phyloP scores from a whole-genome alignment of 441 rosid species.

The Pelargonium exstipulatum region DNA sequence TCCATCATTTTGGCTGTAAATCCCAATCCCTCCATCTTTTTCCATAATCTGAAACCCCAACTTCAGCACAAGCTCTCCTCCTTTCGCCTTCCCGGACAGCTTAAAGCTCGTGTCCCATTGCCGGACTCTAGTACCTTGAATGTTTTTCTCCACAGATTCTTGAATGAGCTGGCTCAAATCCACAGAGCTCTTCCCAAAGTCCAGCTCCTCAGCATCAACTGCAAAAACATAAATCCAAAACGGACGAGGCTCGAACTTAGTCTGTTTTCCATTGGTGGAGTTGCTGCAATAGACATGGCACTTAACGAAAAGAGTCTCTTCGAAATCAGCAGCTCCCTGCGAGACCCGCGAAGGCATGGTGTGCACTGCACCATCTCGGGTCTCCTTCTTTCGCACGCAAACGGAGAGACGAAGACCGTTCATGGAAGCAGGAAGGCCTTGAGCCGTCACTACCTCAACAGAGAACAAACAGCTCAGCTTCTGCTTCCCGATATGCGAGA shows the following conservation, averaged over 20 bases:
- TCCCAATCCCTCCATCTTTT: constrained; percentile 82
- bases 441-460: constrained; percentile 73
- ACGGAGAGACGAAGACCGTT: constrained; percentile 85
- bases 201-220: constrained; percentile 74
- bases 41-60: constrained; percentile 91
- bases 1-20: constrained; percentile 55
- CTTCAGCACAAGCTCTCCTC: constrained; percentile 71
- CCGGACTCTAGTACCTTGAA: constrained; percentile 66
- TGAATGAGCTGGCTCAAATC: constrained; percentile 63
- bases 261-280: constrained; percentile 41
- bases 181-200: constrained; percentile 61
- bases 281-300: constrained; percentile 62
- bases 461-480: constrained; percentile 82
- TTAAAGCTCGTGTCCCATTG: constrained; percentile 80
- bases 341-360: constrained; percentile 90
- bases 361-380: constrained; percentile 70
- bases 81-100: constrained; percentile 86
- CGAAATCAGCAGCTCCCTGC: constrained; percentile 84
- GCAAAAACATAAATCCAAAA: constrained; percentile 63
- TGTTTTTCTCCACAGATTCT: constrained; percentile 72
- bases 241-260: constrained; percentile 74
- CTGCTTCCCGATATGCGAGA: constrained; percentile 73
- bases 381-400: constrained; percentile 74
- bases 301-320: constrained; percentile 73
- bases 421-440: constrained; percentile 82